Percentiles rank a stretch among this genome's conserved stretches.
These are phyloP conservation scores for Coemansia sp. DNA, from an alignment of 192 early-diverging fungal genomes.

Conservation along the genomic window DNA sequence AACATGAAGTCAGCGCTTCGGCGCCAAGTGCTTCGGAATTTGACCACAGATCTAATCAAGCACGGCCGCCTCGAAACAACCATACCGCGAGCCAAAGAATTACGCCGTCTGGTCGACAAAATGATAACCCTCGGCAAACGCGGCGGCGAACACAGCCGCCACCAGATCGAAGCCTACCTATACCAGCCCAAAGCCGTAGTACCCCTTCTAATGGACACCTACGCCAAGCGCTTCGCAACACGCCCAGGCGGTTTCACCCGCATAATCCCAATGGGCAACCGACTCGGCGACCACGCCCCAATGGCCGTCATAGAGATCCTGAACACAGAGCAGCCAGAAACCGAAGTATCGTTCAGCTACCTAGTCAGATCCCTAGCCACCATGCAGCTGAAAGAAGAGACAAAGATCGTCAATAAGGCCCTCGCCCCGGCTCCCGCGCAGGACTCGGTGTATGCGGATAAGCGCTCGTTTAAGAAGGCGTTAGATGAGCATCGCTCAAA, in stretches of 20 bases:
- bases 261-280: slow-evolving; percentile 72
- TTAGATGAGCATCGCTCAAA: slow-evolving; percentile 29
- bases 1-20: slow-evolving; percentile 60
- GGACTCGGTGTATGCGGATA: slow-evolving; percentile 12
- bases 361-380: slow-evolving; percentile 43
- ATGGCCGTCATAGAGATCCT: slow-evolving; percentile 91
- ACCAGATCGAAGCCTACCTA: slow-evolving; percentile 57
- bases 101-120: slow-evolving; percentile 83
- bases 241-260: slow-evolving; percentile 89
- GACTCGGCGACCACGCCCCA: slow-evolving; percentile 80
- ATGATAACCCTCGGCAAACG: slow-evolving; percentile 85
- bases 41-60: slow-evolving; percentile 80
- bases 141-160: slow-evolving; percentile 60
- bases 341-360: slow-evolving; percentile 66
- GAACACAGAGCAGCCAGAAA: slow-evolving; percentile 63
- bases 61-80: slow-evolving; percentile 93
- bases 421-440: slow-evolving; percentile 21
- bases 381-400: slow-evolving; percentile 42
- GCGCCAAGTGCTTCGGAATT: slow-evolving; percentile 75
- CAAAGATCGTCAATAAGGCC: slow-evolving; percentile 32
- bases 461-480: slow-evolving; percentile 41
- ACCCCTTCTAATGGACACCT: slow-evolving; percentile 76
- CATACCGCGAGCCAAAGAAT: slow-evolving; percentile 84
- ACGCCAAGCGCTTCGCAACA: slow-evolving; percentile 77
- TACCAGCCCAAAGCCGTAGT: slow-evolving; percentile 71